These are phyloP conservation scores for Fusarium nygamai DNA, from an alignment of 2,329 filamentous ascomycete genomes.

Conservation along the genomic window DNA sequence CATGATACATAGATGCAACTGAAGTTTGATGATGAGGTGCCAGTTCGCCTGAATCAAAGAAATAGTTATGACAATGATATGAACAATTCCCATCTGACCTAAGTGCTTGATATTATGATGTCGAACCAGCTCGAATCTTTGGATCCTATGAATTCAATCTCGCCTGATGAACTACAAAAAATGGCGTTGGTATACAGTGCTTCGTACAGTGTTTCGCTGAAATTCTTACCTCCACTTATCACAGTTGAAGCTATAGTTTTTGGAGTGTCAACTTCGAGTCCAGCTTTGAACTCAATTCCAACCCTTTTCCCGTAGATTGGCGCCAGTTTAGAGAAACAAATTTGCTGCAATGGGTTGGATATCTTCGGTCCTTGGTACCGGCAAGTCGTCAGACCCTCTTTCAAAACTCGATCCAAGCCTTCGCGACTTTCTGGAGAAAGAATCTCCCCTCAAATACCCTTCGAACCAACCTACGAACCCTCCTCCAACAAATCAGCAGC, in stretches of 20 bases:
- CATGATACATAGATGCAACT: background rate
- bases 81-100: background rate
- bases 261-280: conserved; percentile 12
- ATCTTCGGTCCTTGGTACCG: conserved; percentile 62
- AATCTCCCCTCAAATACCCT: conserved; percentile 78
- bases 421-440: conserved; percentile 84
- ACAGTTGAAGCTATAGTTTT: conserved; percentile 34
- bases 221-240: conserved; percentile 34
- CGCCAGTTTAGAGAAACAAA: background rate
- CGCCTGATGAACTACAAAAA: background rate
- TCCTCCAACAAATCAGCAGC: conserved; percentile 11
- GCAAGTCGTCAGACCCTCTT: conserved; percentile 65
- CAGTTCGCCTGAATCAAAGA: background rate
- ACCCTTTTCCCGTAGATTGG: background rate
- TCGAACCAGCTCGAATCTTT: background rate
- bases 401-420: conserved; percentile 83
- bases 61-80: conserved; percentile 8
- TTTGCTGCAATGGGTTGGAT: conserved; percentile 64
- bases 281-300: background rate
- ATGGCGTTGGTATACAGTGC: conserved; percentile 25
- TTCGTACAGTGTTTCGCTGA: conserved; percentile 24
- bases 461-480: conserved; percentile 40
- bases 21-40: background rate
- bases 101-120: background rate
- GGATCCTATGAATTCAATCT: background rate